Conservation (phyloP, 176 grass and related monocot genomes). For the Oryza brachyantha region DNA sequence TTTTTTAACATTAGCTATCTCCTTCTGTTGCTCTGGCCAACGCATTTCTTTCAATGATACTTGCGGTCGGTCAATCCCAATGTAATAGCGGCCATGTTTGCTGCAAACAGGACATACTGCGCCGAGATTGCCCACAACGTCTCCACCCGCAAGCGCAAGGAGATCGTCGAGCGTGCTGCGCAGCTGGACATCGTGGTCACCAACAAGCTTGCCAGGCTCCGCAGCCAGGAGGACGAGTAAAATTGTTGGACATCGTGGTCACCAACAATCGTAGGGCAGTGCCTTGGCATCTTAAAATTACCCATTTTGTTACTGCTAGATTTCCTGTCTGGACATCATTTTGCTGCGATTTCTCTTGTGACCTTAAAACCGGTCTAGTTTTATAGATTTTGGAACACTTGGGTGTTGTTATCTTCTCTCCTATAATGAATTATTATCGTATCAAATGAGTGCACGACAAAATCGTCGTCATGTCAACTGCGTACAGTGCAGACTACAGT, state of each 20-base stretch:
- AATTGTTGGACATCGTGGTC: too few relatives aligned
- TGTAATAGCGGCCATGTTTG: not conserved
- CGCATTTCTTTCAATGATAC: not conserved
- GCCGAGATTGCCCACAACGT: conserved; percentile 78
- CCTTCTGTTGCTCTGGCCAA: not conserved
- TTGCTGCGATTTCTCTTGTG: not conserved
- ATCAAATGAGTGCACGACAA: not conserved
- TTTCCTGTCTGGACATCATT: not conserved
- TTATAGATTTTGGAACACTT: not conserved
- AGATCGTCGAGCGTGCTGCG: conserved; percentile 70
- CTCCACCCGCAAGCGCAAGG: conserved; percentile 75
- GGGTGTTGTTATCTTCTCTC: not conserved
- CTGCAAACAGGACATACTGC: conserved; percentile 57
- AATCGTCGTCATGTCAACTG: not conserved
- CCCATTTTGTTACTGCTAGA: conserved; percentile 10
- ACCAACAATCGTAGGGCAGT: not conserved
- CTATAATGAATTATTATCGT: not conserved
- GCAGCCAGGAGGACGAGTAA: conserved; percentile 87
- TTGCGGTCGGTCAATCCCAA: not conserved
- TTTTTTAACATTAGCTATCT: not conserved
- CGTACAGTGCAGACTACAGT: not conserved
- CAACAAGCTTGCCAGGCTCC: conserved; percentile 69
- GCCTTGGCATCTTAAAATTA: not conserved
- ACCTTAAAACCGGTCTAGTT: conserved; percentile 5
- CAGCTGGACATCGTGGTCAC: conserved; percentile 75